A percentile compares a stretch with the other conserved stretches of the same genome.
Evolutionary conservation across 306 rosid species (phyloP).

Genomic region (Fragaria vesca): DNA sequence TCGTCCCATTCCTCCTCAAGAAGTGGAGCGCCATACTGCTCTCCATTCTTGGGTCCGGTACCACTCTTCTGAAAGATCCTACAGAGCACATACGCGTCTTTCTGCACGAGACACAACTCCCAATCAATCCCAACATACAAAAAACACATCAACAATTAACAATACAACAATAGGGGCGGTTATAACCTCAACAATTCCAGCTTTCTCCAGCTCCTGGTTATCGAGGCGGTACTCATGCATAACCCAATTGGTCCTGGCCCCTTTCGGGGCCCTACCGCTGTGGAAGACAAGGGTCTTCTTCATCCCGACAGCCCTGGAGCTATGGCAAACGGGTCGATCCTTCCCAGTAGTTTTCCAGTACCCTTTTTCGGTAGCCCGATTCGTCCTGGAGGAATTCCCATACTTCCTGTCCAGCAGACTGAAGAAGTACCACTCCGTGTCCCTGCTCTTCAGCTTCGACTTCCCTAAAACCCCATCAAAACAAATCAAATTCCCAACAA

Average conservation of each 20-base stretch:
- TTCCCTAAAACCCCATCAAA: conserved; percentile 28
- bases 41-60: conserved; percentile 88
- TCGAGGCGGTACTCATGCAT: conserved; percentile 85
- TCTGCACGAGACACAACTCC: conserved; percentile 37
- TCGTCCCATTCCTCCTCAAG: conserved; percentile 86
- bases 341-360: conserved; percentile 98
- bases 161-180: background rate
- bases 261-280: conserved; percentile 73
- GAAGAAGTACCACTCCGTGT: conserved; percentile 92
- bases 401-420: conserved; percentile 78
- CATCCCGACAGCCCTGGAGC: conserved; percentile 57
- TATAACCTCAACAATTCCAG: conserved; percentile 48
- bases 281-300: conserved; percentile 94
- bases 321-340: conserved; percentile 51
- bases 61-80: conserved; percentile 98
- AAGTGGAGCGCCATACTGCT: conserved; percentile 91
- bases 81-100: conserved; percentile 85
- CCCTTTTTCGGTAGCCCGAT: conserved; percentile 81
- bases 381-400: conserved; percentile 74
- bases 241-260: conserved; percentile 82
- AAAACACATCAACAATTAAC: background rate
- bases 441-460: conserved; percentile 76
- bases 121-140: conserved; percentile 22
- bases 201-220: conserved; percentile 55
- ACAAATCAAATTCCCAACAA: background rate